Evolutionary conservation across 192 early-diverging fungal genomes (phyloP).

Genomic region (Umbelopsis isabellina): DNA sequence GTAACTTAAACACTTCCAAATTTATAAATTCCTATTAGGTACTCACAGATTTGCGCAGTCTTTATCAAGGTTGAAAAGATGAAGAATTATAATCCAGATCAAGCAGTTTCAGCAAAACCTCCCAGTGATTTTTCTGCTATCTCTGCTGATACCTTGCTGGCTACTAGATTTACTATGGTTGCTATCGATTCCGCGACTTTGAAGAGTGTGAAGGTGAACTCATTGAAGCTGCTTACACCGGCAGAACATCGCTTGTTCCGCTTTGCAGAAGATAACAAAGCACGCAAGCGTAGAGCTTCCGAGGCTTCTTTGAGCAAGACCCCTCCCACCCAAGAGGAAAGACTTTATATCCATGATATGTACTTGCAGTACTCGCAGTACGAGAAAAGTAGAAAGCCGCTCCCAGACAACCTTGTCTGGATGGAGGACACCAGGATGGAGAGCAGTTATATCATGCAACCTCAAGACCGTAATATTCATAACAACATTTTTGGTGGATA

Average conservation of each 20-base stretch:
- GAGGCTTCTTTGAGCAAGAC: constrained; percentile 58
- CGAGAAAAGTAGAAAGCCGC: constrained; percentile 17
- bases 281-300: constrained; percentile 46
- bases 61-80: constrained; percentile 70
- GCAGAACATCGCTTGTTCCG: constrained; percentile 74
- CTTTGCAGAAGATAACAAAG: constrained; percentile 64
- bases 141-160: constrained; percentile 59
- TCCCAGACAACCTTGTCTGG: constrained; percentile 33
- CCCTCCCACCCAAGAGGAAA: constrained; percentile 82
- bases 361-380: constrained; percentile 75
- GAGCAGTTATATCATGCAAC: constrained; percentile 64
- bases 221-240: constrained; percentile 73
- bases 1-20: neutral
- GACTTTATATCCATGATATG: constrained; percentile 75
- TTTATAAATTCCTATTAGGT: too few species aligned
- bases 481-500: constrained; percentile 74
- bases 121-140: constrained; percentile 25
- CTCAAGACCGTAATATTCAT: constrained; percentile 84
- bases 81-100: constrained; percentile 21
- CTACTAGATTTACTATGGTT: constrained; percentile 90
- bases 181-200: constrained; percentile 74
- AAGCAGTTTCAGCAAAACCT: neutral
- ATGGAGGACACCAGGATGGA: constrained; percentile 31
- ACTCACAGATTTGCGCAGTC: constrained; percentile 38
- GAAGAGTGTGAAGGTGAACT: constrained; percentile 75